Conservation (phyloP, 164 flowering plant species). For the Malania oleifera region DNA sequence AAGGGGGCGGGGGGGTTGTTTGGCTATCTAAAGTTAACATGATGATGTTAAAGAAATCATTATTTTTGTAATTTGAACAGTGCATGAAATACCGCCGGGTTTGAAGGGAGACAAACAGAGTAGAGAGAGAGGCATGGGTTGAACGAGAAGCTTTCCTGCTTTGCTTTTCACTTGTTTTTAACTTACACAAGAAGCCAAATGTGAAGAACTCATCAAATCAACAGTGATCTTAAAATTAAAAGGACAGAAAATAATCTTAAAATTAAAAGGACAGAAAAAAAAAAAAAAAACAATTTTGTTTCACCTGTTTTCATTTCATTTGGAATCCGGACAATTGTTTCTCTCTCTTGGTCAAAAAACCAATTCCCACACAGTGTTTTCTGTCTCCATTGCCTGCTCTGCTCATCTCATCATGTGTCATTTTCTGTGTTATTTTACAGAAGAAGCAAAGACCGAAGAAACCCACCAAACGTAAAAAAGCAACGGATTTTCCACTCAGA, state of each 20-base stretch:
- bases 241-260: too few species aligned
- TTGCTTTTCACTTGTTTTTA: neutral
- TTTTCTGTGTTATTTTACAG: slow-evolving; percentile 25
- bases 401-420: slow-evolving; percentile 17
- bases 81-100: slow-evolving; percentile 20
- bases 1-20: neutral
- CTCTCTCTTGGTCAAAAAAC: too few species aligned
- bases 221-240: neutral
- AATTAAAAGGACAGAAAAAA: too few species aligned
- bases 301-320: too few species aligned
- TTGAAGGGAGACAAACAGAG: slow-evolving; percentile 19
- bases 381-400: slow-evolving; percentile 18
- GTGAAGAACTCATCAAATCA: neutral
- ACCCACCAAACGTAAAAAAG: slow-evolving; percentile 13
- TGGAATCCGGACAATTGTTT: too few species aligned
- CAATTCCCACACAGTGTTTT: slow-evolving; percentile 17
- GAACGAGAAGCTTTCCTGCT: slow-evolving; percentile 4
- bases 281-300: too few species aligned
- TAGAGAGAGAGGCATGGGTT: neutral
- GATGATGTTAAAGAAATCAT: neutral
- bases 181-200: slow-evolving; percentile 24
- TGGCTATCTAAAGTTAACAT: neutral
- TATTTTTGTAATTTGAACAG: neutral
- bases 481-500: neutral
- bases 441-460: slow-evolving; percentile 14